A percentile compares a stretch with the other conserved stretches of the same genome.
These are phyloP conservation scores for Penicillium simplicissimum DNA, from an alignment of 495 filamentous ascomycete genomes.

Conservation along the genomic window DNA sequence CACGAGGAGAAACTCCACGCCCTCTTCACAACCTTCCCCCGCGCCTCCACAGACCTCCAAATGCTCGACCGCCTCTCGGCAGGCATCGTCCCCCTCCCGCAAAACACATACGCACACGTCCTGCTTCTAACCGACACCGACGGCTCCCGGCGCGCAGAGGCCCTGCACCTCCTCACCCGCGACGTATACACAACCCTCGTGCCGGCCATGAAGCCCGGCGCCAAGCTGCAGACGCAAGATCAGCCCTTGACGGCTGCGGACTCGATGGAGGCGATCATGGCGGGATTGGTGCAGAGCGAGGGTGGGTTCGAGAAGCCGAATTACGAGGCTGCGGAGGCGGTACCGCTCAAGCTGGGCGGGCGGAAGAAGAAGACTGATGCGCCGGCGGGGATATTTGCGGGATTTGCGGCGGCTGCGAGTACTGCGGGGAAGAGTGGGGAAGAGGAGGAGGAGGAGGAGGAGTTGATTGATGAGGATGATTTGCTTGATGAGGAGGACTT, in stretches of 20 bases:
- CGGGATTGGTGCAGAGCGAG: slow-evolving; percentile 67
- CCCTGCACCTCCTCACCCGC: slow-evolving; percentile 60
- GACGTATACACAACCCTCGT: slow-evolving; percentile 69
- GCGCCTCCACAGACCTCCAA: slow-evolving; percentile 79
- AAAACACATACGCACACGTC: slow-evolving; percentile 76
- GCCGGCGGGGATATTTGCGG: slow-evolving; percentile 36
- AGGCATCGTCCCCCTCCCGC: slow-evolving; percentile 76
- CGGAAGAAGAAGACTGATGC: slow-evolving; percentile 59
- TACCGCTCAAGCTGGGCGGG: slow-evolving; percentile 69
- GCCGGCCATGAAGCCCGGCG: slow-evolving; percentile 68
- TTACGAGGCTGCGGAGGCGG: slow-evolving; percentile 59
- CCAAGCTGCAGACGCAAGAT: slow-evolving; percentile 68
- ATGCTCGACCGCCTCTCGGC: slow-evolving; percentile 95
- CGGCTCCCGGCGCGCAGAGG: slow-evolving; percentile 58
- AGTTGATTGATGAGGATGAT: slow-evolving; percentile 86
- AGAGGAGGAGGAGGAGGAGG: slow-evolving; percentile 70
- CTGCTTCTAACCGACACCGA: slow-evolving; percentile 80
- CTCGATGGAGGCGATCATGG: slow-evolving; percentile 71
- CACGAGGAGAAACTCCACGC: slow-evolving; percentile 61
- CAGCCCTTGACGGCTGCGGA: slow-evolving; percentile 52
- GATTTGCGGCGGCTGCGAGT: slow-evolving; percentile 47
- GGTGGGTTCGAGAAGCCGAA: slow-evolving; percentile 74
- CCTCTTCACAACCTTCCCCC: slow-evolving; percentile 64
- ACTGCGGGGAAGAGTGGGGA: slow-evolving; percentile 39
- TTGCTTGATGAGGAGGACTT: slow-evolving; percentile 83